Percentiles rank a stretch among this genome's conserved stretches.
These are phyloP conservation scores for Durotheca rogersii DNA, from an alignment of 495 filamentous ascomycete species.

Conservation along the genomic window DNA sequence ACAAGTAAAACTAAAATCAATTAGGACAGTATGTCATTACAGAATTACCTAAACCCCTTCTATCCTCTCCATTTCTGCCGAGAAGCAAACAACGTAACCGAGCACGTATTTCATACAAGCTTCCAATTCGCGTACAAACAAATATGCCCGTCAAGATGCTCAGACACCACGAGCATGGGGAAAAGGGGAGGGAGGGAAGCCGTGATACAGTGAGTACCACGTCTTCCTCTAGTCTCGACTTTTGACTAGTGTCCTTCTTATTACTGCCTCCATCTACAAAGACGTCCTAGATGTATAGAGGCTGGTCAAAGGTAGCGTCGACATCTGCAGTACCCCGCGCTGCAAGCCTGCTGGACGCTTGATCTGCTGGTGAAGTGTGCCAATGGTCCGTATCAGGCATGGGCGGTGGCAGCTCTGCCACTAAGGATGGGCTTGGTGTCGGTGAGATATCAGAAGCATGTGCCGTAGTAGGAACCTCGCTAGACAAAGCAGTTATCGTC, in stretches of 20 bases:
- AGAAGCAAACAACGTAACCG: conserved; percentile 12
- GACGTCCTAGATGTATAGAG: conserved; percentile 1
- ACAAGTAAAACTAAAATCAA: too few species aligned
- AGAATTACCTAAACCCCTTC: conserved; percentile 10
- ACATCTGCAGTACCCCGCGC: neutral
- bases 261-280: neutral
- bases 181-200: conserved; percentile 3
- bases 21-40: conserved; percentile 11
- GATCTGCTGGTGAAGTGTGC: conserved; percentile 11
- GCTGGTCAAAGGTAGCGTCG: conserved; percentile 6
- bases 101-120: conserved; percentile 12
- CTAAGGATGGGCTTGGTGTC: neutral
- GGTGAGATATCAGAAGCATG: conserved; percentile 1
- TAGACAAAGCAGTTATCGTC: conserved; percentile 21
- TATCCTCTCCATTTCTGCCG: conserved; percentile 4
- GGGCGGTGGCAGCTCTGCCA: conserved; percentile 1
- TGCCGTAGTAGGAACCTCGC: conserved; percentile 2
- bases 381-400: conserved; percentile 21
- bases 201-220: neutral
- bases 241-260: neutral
- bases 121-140: conserved; percentile 14
- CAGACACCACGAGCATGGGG: conserved; percentile 1
- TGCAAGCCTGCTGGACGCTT: neutral
- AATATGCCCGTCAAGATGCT: conserved; percentile 8
- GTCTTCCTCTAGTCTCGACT: neutral